Evolutionary conservation across 129 eudicot species (phyloP), one percentile per base, ranked within the genome.

Genomic region (Arctium lappa): DNA sequence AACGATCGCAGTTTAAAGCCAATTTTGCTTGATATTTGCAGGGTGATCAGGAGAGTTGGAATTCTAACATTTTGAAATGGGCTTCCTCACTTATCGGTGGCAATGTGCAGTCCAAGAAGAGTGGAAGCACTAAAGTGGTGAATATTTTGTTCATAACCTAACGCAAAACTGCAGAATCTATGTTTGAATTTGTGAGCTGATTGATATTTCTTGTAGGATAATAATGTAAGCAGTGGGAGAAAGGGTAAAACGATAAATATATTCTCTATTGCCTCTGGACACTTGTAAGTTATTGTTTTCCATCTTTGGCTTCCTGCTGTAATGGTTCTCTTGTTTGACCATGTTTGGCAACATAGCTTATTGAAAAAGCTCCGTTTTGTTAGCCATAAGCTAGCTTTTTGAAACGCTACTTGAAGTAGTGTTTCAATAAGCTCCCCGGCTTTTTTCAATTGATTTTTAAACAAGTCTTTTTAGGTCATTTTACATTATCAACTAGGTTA

Each of bases 211-310:
- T 56, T 83, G 53, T 76, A 92, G 97, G 92, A 92, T 80, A 71
- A 87, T 80, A 68, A 86, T 75, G 86, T 75, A 81, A 82, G 79
- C 32, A 81, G 81, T 72, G 92, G 92, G 37, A 91, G 98, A 68
- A 91, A 81, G 77, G 98, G 98, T 50, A 92, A 91, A 87, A 82
- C 88, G 4, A 90, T 95, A 31, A 95, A 95, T 81, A 95, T 95
- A 78, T 95, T 95, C 84, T 95, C 98, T 33, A 91, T 95, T 80
- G 98, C 98, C 72, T 95, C 98, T 70, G 98, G 98, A 36, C 98
- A 95, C 89, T 88, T 95, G 98, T 95, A 86, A 88, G 98, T 88
- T 37, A 74, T 69, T 68, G 22, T 75, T 40, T 80, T 73, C n/a
- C 39, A 34, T 72, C 80, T 40, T 60, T 74, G 53, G 66, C n/a